Conservation (phyloP, 2,329 filamentous ascomycete genomes). For the Botrytis elliptica region DNA sequence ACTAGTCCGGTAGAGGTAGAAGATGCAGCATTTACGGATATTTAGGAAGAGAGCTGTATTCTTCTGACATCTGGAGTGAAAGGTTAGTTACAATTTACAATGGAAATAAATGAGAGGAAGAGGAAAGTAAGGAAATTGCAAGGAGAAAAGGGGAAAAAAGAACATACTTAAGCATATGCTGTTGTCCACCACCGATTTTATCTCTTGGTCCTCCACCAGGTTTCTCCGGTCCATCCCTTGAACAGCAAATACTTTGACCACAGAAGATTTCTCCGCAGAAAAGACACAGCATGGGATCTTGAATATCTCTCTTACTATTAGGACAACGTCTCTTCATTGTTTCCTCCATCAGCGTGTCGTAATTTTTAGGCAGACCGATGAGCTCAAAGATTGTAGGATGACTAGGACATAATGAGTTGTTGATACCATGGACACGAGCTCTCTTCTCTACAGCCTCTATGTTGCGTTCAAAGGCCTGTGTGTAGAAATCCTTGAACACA, state of each 20-base stretch:
- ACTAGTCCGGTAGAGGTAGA: conserved; percentile 78
- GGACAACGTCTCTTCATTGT: conserved; percentile 81
- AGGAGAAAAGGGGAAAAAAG: not conserved
- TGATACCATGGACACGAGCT: not conserved
- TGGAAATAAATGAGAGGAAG: conserved; percentile 1
- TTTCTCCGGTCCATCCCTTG: conserved; percentile 52
- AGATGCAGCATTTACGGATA: conserved; percentile 90
- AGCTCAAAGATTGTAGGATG: conserved; percentile 95
- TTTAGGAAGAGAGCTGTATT: conserved; percentile 95
- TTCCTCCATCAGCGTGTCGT: conserved; percentile 89
- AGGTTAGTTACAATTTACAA: conserved; percentile 30
- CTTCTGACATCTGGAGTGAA: conserved; percentile 69
- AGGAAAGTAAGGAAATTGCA: not conserved
- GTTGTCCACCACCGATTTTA: conserved; percentile 78
- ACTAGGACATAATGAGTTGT: conserved; percentile 47
- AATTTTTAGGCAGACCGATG: conserved; percentile 87
- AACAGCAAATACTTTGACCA: conserved; percentile 89
- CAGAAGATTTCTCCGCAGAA: conserved; percentile 98
- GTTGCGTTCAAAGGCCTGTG: not conserved
- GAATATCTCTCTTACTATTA: conserved; percentile 85
- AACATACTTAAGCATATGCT: conserved; percentile 69
- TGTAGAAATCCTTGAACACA: not conserved
- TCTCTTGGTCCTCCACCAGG: conserved; percentile 40
- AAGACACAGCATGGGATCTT: conserved; percentile 86
- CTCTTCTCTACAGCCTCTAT: not conserved